phyloP scores from a whole-genome alignment of 352 stramenopile species.

The Phytophthora agathidicida region DNA sequence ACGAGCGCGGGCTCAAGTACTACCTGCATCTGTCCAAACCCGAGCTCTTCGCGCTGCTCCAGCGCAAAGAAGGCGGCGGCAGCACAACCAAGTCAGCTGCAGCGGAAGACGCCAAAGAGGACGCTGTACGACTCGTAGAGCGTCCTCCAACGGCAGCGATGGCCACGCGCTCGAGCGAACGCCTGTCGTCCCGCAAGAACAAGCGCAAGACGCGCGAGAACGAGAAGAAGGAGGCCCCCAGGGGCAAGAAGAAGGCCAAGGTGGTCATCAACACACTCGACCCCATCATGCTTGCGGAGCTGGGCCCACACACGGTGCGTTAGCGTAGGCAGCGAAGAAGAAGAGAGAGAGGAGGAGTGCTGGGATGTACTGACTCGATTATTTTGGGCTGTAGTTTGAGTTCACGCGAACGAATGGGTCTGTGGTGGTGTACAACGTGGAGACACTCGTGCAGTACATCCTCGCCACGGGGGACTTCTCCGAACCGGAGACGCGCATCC shows the following conservation, averaged over 20 bases:
- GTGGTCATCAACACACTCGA: constrained; percentile 78
- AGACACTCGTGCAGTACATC: constrained; percentile 89
- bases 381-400: constrained; percentile 65
- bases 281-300: constrained; percentile 87
- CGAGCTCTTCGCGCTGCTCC: constrained; percentile 77
- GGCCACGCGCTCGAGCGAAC: constrained; percentile 60
- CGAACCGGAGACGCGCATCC: constrained; percentile 87
- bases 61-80: constrained; percentile 75
- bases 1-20: constrained; percentile 84
- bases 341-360: not conserved
- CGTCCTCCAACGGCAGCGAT: constrained; percentile 12
- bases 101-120: constrained; percentile 15
- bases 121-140: constrained; percentile 22
- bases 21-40: constrained; percentile 84
- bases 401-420: constrained; percentile 85
- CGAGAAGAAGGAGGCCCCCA: constrained; percentile 17
- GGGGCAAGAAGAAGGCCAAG: constrained; percentile 62
- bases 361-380: constrained; percentile 23
- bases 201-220: constrained; percentile 58
- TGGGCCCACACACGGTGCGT: constrained; percentile 78
- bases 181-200: constrained; percentile 46
- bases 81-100: constrained; percentile 9
- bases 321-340: not conserved
- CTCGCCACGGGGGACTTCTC: constrained; percentile 89
- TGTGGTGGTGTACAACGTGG: constrained; percentile 87